Base-by-base conservation (phyloP, 257 asterid genomes). In the Rauvolfia tetraphylla region DNA sequence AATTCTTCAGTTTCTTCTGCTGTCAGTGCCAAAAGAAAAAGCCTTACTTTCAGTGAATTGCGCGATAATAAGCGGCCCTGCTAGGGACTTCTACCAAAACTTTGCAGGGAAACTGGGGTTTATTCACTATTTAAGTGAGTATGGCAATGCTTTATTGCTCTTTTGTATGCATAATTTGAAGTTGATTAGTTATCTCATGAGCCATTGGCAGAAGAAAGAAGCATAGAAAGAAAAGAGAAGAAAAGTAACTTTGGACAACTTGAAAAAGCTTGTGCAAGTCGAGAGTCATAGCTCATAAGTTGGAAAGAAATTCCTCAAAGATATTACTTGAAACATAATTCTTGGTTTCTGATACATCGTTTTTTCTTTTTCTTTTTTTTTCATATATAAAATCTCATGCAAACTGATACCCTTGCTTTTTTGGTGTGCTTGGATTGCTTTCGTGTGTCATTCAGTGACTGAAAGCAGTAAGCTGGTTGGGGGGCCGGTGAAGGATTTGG, bases 371-470 rank as follows among this genome's bases (percentile, higher is more conserved):
- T 11, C 66, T 29, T 23, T 74, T n/a, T 33, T 27, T 27, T 44
- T 72, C 22, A 53, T 65, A 51, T 9, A 10, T 61, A 71, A 58
- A 72, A 71, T 71, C 90, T 85, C 80, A 72, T 82, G 91, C 88
- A 85, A 71, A 87, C 15, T 49, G 54, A 14, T 18, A 88, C 93
- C 78, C 76, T 84, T 86, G 84, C 88, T 29, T 20, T 82, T 81
- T 78, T 92, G 88, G 86, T 71, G 71, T 79, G 89, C 84, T 76
- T 76, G 71, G 79, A 85, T 41, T 71, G 78, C 79, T 81, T 79
- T 77, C 63, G 49, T 76, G 61, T 73, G 77, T 74, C 49, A 18
- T 76, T 76, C 54, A 71, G 76, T 70, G 80, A 72, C 67, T 71
- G 77, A 25, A 63, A 69, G 53, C 70, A 54, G 49, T 41, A 39